Base-by-base conservation (phyloP, 108 stramenopile species). In the Skeletonema tropicum region DNA sequence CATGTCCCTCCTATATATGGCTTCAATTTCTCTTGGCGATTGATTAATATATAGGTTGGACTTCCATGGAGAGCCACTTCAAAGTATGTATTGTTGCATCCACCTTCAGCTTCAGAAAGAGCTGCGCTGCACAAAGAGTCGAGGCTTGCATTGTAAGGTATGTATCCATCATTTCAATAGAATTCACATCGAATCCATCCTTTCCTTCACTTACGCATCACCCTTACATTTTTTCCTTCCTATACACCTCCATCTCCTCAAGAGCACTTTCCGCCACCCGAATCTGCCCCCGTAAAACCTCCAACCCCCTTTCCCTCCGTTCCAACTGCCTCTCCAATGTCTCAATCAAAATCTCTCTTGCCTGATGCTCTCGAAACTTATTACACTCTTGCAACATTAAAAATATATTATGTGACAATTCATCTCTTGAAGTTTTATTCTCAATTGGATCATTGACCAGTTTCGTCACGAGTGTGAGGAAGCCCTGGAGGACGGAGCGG, bases 351-450 rank as follows among this genome's bases (percentile, higher is more conserved):
- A 90, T 41, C 62, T 95, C 94, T 11, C 92, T 80, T 0, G 90
- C 86, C 80, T 95, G 94, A 82, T 95, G 94, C 70, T 95, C 94
- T 7, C 94, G 79, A 74, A 95, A 93, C 77, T 95, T 95, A 73
- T 95, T 95, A 60, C 91, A 89, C 84, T 93, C 92, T 77, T 95
- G 89, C 30, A 95, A 63, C 90, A 95, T 93, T 8, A 93, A 83
- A 76, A 92, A 92, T 0, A 93, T 63, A 63, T 92, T 92, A 79
- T 95, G 91, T 17, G 89, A 86, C 2, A 95, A 77, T 71, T 93
- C 90, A 71, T 95, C 92, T 26, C 92, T 77, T 26, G 76, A 64
- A 70, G 86, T 86, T 65, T 90, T 92, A 65, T 90, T 91, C n/a
- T 93, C 92, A 45, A 66, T 75, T 10, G 94, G 94, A 57, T 88